Conservation (phyloP, 1,284 basidiomycete species). For the Erythrobasidium hasegawianum region DNA sequence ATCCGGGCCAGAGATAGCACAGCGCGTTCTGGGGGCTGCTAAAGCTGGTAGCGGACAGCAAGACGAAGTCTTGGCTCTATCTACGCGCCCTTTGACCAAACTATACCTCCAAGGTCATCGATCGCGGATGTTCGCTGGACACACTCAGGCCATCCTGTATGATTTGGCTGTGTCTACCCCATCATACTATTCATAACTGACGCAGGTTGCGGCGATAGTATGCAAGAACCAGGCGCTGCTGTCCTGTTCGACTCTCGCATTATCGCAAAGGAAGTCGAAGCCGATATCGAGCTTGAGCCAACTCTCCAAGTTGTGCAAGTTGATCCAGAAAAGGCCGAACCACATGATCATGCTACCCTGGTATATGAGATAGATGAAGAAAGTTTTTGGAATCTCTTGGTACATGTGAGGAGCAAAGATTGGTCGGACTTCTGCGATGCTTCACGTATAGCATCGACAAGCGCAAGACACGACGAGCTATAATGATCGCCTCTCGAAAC, state of each 20-base stretch:
- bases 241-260: constrained; percentile 9
- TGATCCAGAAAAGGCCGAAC: not conserved
- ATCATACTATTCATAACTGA: not conserved
- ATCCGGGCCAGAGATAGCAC: constrained; percentile 10
- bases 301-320: not conserved
- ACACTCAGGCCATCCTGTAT: constrained; percentile 22
- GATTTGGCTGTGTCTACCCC: not conserved
- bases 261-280: constrained; percentile 9
- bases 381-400: constrained; percentile 16
- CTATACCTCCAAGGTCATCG: constrained; percentile 6
- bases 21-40: not conserved
- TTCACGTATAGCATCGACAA: too few relatives aligned
- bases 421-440: constrained; percentile 15
- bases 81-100: not conserved
- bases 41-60: not conserved
- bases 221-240: constrained; percentile 29
- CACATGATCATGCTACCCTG: constrained; percentile 9
- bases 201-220: not conserved
- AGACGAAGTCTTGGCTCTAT: not conserved
- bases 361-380: constrained; percentile 3
- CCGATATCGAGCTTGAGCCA: not conserved
- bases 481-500: too few relatives aligned
- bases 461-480: constrained; percentile 12
- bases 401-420: constrained; percentile 11
- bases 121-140: constrained; percentile 8